These are phyloP conservation scores for Magnolia changhungtana DNA, from an alignment of 164 flowering plant genomes.

Conservation along the genomic window DNA sequence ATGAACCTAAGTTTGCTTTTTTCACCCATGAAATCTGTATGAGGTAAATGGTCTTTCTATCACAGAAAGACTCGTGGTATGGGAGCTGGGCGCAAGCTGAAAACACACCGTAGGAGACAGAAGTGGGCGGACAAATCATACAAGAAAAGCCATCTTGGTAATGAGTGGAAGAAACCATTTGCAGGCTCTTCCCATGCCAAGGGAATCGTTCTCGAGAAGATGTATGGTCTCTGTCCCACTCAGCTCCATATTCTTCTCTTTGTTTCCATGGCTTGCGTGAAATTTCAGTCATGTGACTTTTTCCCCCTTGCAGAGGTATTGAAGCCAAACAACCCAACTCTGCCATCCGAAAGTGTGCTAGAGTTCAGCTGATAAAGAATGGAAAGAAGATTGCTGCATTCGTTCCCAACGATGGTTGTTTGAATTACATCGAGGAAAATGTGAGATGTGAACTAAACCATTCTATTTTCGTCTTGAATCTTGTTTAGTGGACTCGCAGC, in stretches of 20 bases:
- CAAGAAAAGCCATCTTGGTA: slow-evolving; percentile 59
- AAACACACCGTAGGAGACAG: slow-evolving; percentile 45
- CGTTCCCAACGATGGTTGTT: slow-evolving; percentile 64
- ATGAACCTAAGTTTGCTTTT: not conserved
- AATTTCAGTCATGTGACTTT: not conserved
- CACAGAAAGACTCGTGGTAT: slow-evolving; percentile 59
- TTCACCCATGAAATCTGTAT: not conserved
- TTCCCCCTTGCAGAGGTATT: slow-evolving; percentile 42
- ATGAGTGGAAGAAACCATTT: slow-evolving; percentile 67
- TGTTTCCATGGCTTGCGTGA: not conserved
- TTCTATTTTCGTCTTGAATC: not conserved
- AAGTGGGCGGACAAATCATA: slow-evolving; percentile 62
- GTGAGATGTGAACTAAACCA: slow-evolving; percentile 24
- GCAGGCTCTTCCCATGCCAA: slow-evolving; percentile 67
- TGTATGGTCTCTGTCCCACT: slow-evolving; percentile 25
- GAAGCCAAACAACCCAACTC: slow-evolving; percentile 74
- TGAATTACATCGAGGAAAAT: slow-evolving; percentile 60
- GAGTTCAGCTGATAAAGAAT: slow-evolving; percentile 60
- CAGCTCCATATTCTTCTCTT: not conserved
- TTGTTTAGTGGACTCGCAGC: no score
- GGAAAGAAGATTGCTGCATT: slow-evolving; percentile 71
- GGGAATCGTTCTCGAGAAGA: slow-evolving; percentile 63
- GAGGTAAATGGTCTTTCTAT: not conserved
- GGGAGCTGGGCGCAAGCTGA: slow-evolving; percentile 67
- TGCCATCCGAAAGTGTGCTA: slow-evolving; percentile 59